A percentile compares a stretch with the other conserved stretches of the same genome.
These are phyloP conservation scores for Quercus robur DNA, from an alignment of 306 rosid genomes.

Conservation along the genomic window DNA sequence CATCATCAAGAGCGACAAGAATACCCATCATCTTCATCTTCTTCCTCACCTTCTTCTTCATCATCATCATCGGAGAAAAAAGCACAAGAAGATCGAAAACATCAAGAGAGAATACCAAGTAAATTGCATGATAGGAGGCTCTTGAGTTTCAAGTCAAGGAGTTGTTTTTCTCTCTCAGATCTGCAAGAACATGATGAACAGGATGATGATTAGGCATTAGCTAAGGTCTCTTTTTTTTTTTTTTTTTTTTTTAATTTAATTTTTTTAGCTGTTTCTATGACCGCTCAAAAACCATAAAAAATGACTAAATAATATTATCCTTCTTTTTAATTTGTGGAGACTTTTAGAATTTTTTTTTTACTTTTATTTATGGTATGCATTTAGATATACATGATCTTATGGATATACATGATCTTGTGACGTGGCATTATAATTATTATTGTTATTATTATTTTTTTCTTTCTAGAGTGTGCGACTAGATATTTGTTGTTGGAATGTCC, in stretches of 20 bases:
- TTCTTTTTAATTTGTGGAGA: not conserved
- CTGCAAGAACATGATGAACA: conserved; percentile 56
- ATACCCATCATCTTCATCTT: conserved; percentile 12
- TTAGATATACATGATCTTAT: conserved; percentile 11
- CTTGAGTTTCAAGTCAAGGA: conserved; percentile 58
- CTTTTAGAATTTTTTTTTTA: not conserved
- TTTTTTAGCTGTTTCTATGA: not conserved
- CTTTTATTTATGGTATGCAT: not conserved
- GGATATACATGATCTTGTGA: conserved; percentile 16
- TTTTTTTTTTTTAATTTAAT: not conserved
- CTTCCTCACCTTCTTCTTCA: conserved; percentile 22
- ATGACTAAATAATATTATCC: not conserved
- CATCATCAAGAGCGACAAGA: conserved; percentile 14
- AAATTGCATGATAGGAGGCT: conserved; percentile 36
- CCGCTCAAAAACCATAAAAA: conserved; percentile 11
- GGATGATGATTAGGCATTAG: conserved; percentile 15
- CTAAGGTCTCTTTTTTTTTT: not conserved
- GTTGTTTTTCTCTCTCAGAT: conserved; percentile 80
- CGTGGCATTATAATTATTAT: not conserved
- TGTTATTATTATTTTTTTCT: too few relatives aligned
- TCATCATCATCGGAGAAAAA: conserved; percentile 34
- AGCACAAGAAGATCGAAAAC: conserved; percentile 27
- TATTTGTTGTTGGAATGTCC: too few relatives aligned
- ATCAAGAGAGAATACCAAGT: conserved; percentile 9
- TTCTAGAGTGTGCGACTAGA: too few relatives aligned